A percentile compares a stretch with the other conserved stretches of the same genome.
These are phyloP conservation scores for Tolypocladium album DNA, from an alignment of 2,329 filamentous ascomycete genomes.

Conservation along the genomic window DNA sequence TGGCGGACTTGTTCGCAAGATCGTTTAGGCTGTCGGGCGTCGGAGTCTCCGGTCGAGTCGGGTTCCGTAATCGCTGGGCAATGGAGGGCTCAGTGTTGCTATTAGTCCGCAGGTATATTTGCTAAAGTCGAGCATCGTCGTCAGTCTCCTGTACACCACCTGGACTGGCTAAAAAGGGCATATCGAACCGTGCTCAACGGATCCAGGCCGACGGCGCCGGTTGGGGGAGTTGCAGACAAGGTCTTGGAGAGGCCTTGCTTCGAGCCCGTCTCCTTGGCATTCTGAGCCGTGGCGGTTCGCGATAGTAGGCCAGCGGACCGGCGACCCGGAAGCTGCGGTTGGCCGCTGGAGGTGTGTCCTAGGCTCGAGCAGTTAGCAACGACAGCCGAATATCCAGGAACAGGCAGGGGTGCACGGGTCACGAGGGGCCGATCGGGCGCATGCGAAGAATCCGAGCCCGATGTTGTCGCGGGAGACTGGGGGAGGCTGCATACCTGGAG, in stretches of 20 bases:
- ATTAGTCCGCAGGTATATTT: constrained; percentile 28
- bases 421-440: background rate
- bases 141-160: background rate
- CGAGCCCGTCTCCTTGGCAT: constrained; percentile 19
- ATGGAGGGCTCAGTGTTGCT: constrained; percentile 32
- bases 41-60: constrained; percentile 41
- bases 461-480: background rate
- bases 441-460: background rate
- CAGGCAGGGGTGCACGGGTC: background rate
- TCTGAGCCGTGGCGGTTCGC: constrained; percentile 53
- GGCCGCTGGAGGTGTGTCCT: constrained; percentile 1
- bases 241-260: constrained; percentile 15
- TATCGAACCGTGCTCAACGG: constrained; percentile 24
- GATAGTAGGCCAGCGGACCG: constrained; percentile 14
- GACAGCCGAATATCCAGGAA: background rate
- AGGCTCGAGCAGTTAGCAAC: background rate
- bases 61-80: constrained; percentile 41
- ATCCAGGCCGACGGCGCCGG: constrained; percentile 21
- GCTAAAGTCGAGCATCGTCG: constrained; percentile 10
- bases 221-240: constrained; percentile 11
- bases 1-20: constrained; percentile 23
- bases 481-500: constrained; percentile 16
- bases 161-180: background rate
- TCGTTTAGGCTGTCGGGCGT: constrained; percentile 31
- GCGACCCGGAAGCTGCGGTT: constrained; percentile 6